Base-by-base conservation (phyloP, 805 yeast species). In the Metschnikowia lunata region DNA sequence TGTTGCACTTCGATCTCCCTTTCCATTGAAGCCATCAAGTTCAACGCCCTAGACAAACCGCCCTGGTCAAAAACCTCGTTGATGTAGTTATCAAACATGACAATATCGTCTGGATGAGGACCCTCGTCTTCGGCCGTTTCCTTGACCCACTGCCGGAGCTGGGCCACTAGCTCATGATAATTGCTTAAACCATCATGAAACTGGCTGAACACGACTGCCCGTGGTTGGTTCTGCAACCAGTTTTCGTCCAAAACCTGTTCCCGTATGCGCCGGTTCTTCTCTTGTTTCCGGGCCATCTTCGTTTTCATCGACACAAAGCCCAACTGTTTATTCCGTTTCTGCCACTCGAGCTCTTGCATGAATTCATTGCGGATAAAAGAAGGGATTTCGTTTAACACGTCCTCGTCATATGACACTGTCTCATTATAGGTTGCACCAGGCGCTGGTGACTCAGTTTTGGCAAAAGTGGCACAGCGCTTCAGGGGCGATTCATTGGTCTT, bases 311-410 rank as follows among this genome's bases (percentile, higher is more conserved):
- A 55, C 7, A 53, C 57, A 18, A 61, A 46, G 30, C 58, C 60
- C 31, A 60, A 48, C 27, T 52, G 49, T 42, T 60, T 61, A n/a
- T 57, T 46, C 40, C 59, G 58, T 26, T 56, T 58, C 35, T 56
- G 62, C 44, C 61, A 56, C 34, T 63, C 67, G 30, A 65, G 44
- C 31, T 70, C 74, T 39, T 62, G 62, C 37, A 65, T 40, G 6
- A 70, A 69, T 41, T 70, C 72, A 8, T 62, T 48, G 40, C 64
- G 57, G 10, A 71, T 52, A 7, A 64, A 62, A 0, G 73, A 61
- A 0, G 76, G 75, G 7, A 71, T 52, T 44, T 66, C 74, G 26
- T 65, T 55, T 26, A 71, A 46, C 8, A 71, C 61, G 0, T 66
- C 59, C 8, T 63, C 59, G 45, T 71, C 74, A 46, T 66, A 67